A percentile compares a stretch with the other conserved stretches of the same genome.
phyloP scores from a whole-genome alignment of 805 yeast genomes.

The Saccharomycopsis capsularis region DNA sequence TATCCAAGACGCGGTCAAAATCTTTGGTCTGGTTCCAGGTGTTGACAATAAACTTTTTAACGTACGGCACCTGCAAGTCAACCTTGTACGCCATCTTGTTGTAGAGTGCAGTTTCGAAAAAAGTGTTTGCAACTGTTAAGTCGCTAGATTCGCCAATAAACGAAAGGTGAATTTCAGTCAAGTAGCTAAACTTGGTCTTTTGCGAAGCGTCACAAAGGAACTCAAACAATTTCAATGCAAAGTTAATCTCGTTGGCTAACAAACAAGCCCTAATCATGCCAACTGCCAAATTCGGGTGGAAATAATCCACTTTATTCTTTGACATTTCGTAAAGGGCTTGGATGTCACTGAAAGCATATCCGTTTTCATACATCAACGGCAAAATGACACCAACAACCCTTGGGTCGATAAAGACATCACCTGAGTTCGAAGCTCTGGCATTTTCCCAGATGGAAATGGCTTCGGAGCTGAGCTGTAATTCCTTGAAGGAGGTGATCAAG shows the following conservation, averaged over 20 bases:
- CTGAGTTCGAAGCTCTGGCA: slow-evolving; percentile 38
- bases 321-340: slow-evolving; percentile 47
- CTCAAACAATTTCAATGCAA: slow-evolving; percentile 60
- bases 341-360: slow-evolving; percentile 57
- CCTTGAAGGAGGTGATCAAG: slow-evolving; percentile 51
- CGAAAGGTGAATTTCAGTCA: slow-evolving; percentile 68
- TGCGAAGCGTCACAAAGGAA: slow-evolving; percentile 49
- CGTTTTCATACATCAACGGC: slow-evolving; percentile 57
- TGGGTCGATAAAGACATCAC: slow-evolving; percentile 49
- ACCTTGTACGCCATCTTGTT: slow-evolving; percentile 68
- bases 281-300: slow-evolving; percentile 44
- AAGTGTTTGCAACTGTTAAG: slow-evolving; percentile 60
- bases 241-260: slow-evolving; percentile 53
- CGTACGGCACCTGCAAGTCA: slow-evolving; percentile 65
- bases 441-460: slow-evolving; percentile 66
- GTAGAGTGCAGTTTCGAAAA: slow-evolving; percentile 65
- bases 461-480: slow-evolving; percentile 53
- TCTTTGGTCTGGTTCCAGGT: slow-evolving; percentile 51
- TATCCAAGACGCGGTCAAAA: slow-evolving; percentile 48
- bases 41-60: slow-evolving; percentile 56
- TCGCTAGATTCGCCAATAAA: slow-evolving; percentile 76
- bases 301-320: slow-evolving; percentile 28
- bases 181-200: slow-evolving; percentile 39
- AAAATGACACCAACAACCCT: slow-evolving; percentile 62
- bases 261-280: slow-evolving; percentile 73